Percentiles rank a stretch among this genome's conserved stretches.
Conservation (phyloP, 306 rosid genomes). For the Arachis stenosperma region DNA sequence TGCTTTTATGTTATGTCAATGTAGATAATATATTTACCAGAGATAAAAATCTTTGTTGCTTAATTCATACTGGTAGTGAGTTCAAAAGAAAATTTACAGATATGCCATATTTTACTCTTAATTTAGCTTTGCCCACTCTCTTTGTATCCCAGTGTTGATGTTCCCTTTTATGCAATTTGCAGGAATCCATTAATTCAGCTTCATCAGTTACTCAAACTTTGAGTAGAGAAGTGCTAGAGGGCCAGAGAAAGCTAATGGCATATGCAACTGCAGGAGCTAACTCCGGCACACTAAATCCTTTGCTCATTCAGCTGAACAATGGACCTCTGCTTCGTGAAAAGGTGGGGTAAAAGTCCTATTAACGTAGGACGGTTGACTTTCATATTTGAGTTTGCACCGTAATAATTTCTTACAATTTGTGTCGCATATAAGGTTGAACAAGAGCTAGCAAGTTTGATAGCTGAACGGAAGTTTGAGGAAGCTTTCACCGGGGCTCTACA, state of each 20-base stretch:
- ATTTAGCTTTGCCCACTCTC: conserved; percentile 23
- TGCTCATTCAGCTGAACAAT: conserved; percentile 71
- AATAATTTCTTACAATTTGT: conserved; percentile 18
- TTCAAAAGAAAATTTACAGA: conserved; percentile 11
- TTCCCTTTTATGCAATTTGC: conserved; percentile 43
- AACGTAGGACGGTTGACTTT: background rate
- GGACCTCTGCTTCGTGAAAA: conserved; percentile 89
- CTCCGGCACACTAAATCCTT: conserved; percentile 67
- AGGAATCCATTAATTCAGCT: conserved; percentile 89
- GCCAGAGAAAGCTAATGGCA: conserved; percentile 85
- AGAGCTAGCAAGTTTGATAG: conserved; percentile 77
- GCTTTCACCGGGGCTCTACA: conserved; percentile 87
- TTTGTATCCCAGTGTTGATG: conserved; percentile 12
- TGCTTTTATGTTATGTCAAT: background rate
- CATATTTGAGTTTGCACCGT: background rate
- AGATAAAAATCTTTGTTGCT: background rate
- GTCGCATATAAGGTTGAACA: conserved; percentile 71
- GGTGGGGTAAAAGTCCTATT: conserved; percentile 48
- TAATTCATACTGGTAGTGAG: conserved; percentile 2
- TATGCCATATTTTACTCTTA: background rate
- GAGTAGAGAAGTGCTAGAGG: conserved; percentile 84
- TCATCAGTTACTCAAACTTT: conserved; percentile 82
- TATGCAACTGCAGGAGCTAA: conserved; percentile 72
- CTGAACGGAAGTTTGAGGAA: conserved; percentile 89
- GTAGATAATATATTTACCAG: background rate